phyloP scores from a whole-genome alignment of 192 early-diverging fungal species.

The Rhizophagus clarus region DNA sequence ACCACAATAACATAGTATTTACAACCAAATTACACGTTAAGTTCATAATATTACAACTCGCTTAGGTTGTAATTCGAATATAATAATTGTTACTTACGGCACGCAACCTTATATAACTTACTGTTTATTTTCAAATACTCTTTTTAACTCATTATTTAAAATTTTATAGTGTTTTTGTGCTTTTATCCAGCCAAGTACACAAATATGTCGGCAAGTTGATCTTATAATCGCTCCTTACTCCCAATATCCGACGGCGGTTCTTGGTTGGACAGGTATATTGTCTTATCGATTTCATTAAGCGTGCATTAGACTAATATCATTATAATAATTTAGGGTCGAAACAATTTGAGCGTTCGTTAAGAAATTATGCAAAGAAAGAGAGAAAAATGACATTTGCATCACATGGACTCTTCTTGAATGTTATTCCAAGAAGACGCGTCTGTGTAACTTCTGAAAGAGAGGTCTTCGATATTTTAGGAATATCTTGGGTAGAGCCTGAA shows the following conservation, averaged over 20 bases:
- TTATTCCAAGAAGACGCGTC: constrained; percentile 11
- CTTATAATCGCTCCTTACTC: constrained; percentile 33
- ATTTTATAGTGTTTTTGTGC: constrained; percentile 36
- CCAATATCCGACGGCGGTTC: constrained; percentile 30
- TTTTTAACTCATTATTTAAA: background rate
- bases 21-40: no score
- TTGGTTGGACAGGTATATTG: constrained; percentile 39
- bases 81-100: no score
- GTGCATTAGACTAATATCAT: background rate
- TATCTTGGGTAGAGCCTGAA: constrained; percentile 37
- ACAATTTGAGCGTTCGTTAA: background rate
- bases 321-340: background rate
- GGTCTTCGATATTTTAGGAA: constrained; percentile 29
- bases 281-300: background rate
- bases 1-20: no score
- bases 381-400: constrained; percentile 24
- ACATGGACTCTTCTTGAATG: constrained; percentile 34
- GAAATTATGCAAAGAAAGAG: background rate
- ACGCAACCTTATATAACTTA: no score
- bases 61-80: no score
- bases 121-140: background rate
- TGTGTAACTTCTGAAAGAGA: constrained; percentile 28
- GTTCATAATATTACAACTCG: no score
- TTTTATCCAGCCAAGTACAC: constrained; percentile 36
- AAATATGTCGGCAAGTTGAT: constrained; percentile 38